Conservation (phyloP, 768 basidiomycete genomes). For the Cytidiella melzeri region DNA sequence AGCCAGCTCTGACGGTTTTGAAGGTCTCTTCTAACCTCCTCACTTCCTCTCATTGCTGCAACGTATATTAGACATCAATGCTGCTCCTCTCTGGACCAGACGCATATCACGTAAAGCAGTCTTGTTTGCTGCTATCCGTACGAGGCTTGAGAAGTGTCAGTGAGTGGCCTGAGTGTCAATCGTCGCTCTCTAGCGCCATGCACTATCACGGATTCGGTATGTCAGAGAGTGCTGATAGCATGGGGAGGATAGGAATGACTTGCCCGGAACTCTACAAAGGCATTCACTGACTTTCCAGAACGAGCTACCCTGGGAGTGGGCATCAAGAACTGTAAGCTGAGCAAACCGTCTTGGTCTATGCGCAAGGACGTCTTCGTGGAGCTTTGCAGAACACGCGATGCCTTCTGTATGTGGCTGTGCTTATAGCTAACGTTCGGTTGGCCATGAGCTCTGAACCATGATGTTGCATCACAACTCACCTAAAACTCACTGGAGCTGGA, state of each 20-base stretch:
- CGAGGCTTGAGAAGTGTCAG: too few relatives aligned
- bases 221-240: neutral
- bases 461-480: conserved; percentile 36
- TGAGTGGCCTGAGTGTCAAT: too few relatives aligned
- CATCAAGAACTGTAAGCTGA: conserved; percentile 90
- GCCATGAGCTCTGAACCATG: neutral
- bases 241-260: conserved; percentile 27
- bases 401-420: conserved; percentile 67
- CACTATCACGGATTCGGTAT: conserved; percentile 14
- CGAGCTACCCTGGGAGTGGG: conserved; percentile 37
- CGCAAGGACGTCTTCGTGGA: conserved; percentile 87
- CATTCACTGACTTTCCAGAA: conserved; percentile 38
- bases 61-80: neutral
- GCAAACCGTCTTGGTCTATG: conserved; percentile 74
- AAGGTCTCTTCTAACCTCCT: conserved; percentile 12
- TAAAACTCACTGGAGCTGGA: conserved; percentile 55
- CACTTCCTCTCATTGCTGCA: neutral
- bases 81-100: neutral
- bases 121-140: too few relatives aligned
- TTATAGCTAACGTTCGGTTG: conserved; percentile 56
- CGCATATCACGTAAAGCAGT: too few relatives aligned
- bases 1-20: conserved; percentile 14
- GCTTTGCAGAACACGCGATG: conserved; percentile 68
- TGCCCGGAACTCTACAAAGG: conserved; percentile 87
- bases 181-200: conserved; percentile 20